Evolutionary conservation across 805 yeast species (phyloP), one percentile per base, ranked within the genome.

Genomic region (Candida loeiensis): DNA sequence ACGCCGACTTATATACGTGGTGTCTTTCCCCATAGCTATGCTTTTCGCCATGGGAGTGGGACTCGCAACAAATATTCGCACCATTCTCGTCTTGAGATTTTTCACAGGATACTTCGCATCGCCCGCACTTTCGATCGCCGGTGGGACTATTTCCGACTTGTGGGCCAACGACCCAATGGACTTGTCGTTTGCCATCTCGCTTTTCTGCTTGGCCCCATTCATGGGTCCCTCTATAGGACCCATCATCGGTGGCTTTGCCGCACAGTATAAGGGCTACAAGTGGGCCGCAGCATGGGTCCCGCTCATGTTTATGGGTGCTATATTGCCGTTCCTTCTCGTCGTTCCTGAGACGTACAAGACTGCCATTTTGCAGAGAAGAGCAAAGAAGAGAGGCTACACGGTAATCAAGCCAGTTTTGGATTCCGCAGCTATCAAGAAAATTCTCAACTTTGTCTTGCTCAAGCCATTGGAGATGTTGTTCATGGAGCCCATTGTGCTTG

Each of bases 221-320:
- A 69, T 81, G 55, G 95, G 95, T 39, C 95, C 95, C 2, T 82
- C 81, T 28, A 59, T 82, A 31, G 87, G 89, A 36, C 90, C 90
- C 5, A 73, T 83, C 37, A 75, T 83, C 59, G 88, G 88, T 39
- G 83, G 85, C 0, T 82, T 79, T 55, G 83, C 82, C 19, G 81
- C 79, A 12, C 80, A 80, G 24, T 64, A 55, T 40, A 74, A 80
- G 52, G 83, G 82, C 32, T 72, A 89, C 82, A 74, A 77, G 60
- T 81, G 89, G 84, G 63, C 80, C 14, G 55, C 70, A 3, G 66
- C 76, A 67, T 83, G 87, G 86, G 82, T 83, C 19, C 76, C 80
- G 45, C 64, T 85, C 41, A 79, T 85, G 68, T 76, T 81, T 47
- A 80, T 83, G 24, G 83, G 82, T 28, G 71, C 74, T 2, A 65